Base-by-base conservation (phyloP, 805 yeast species). In the Saccharomycopsis sp. region DNA sequence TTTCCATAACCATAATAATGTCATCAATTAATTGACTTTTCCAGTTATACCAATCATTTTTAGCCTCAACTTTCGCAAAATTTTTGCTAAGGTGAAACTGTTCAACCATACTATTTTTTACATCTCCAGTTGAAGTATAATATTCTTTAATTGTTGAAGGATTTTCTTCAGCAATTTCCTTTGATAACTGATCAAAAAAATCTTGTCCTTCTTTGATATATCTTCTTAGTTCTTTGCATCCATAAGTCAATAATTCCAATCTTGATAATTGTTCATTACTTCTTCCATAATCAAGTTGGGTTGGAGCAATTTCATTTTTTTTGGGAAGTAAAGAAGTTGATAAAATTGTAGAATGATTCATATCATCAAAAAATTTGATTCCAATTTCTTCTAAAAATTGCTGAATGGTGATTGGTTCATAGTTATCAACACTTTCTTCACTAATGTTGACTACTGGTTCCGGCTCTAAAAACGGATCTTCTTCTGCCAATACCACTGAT, bases 31-130 rank as follows among this genome's bases (percentile, higher is more conserved):
- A 55, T 46, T 69, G 68, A n/a, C 56, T 51, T 43, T 78, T 55
- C 81, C 80, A 74, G 27, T 61, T 64, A 48, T 72, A 72, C 80
- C 80, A 74, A 2, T 66, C 67, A 15, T 60, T 62, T 40, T 60
- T 63, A 1, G 78, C 71, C 51, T 69, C 70, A 21, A 61, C 61
- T 21, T 76, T 59, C 1, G 77, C 59, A 41, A 54, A 66, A 39
- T 67, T 72, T 50, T 72, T 71, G 42, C 72, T 55, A n/a, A 63
- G 45, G 46, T 64, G 68, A 41, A 74, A 67, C 40, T 69, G 68
- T 17, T 65, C 57, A 31, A 62, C 62, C 63, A 72, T 61, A 3
- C 56, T 51, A 31, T 55, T 54, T 46, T 62, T 63, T 3, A 63
- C 68, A 27, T 55, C 58, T 3, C 58, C 53, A 6, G 59, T 49